Conservation (phyloP, 2,329 filamentous ascomycete species). For the Penicillium frequentans region DNA sequence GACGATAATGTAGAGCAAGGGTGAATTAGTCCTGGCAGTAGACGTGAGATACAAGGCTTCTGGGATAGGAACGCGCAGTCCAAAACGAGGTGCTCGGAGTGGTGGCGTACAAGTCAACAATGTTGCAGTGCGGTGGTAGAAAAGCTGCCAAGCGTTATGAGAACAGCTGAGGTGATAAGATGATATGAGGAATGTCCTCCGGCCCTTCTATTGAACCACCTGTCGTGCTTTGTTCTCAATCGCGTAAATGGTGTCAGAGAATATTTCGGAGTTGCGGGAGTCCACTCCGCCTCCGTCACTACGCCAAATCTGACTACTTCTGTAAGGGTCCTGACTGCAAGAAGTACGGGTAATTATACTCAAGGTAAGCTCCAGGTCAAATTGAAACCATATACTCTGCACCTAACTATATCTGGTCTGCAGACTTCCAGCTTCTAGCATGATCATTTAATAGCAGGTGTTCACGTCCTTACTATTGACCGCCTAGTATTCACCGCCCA, state of each 20-base stretch:
- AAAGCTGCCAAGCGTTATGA: background rate
- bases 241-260: background rate
- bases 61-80: background rate
- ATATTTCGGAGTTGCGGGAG: background rate
- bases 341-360: background rate
- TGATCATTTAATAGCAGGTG: too few species aligned
- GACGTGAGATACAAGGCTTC: background rate
- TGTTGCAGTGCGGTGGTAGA: background rate
- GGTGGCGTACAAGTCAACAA: background rate
- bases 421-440: background rate
- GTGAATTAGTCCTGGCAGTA: background rate
- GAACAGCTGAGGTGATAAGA: too few species aligned
- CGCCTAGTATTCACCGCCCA: background rate
- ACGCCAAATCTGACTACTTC: background rate
- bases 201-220: background rate
- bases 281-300: conserved; percentile 20
- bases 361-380: background rate
- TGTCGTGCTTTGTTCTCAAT: background rate
- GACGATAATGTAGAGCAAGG: background rate
- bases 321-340: background rate
- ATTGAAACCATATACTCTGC: background rate
- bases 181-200: background rate
- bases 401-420: background rate
- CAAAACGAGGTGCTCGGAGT: background rate
- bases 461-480: too few species aligned